Conservation (phyloP, 306 rosid genomes). For the Lathyrus aphaca region DNA sequence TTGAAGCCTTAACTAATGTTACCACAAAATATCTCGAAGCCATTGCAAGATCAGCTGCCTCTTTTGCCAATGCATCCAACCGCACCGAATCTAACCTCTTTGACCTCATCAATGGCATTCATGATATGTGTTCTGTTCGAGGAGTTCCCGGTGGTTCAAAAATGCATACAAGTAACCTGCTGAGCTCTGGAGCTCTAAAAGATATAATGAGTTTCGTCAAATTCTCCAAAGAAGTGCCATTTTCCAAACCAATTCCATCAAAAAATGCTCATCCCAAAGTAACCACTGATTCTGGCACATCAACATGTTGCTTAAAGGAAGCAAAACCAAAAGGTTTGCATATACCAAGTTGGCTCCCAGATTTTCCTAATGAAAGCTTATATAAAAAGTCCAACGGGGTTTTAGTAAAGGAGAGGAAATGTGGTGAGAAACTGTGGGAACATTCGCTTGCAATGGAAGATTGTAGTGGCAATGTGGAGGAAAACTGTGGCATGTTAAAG, state of each 20-base stretch:
- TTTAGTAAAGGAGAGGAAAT: slow-evolving; percentile 44
- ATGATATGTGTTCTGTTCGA: slow-evolving; percentile 47
- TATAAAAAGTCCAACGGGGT: slow-evolving; percentile 15
- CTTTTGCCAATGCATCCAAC: slow-evolving; percentile 51
- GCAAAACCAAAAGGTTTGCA: slow-evolving; percentile 37
- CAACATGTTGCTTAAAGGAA: not conserved
- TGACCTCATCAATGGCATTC: slow-evolving; percentile 68
- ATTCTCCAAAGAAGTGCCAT: slow-evolving; percentile 48
- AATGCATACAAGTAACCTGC: slow-evolving; percentile 39
- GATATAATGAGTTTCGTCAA: slow-evolving; percentile 53
- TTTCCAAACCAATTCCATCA: slow-evolving; percentile 54
- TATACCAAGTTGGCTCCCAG: slow-evolving; percentile 76
- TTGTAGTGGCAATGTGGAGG: slow-evolving; percentile 20
- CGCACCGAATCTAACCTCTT: slow-evolving; percentile 65
- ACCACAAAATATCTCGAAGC: slow-evolving; percentile 53
- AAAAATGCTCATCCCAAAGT: slow-evolving; percentile 26
- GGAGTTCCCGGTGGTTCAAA: slow-evolving; percentile 61
- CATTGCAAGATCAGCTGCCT: slow-evolving; percentile 52
- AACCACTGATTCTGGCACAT: slow-evolving; percentile 30
- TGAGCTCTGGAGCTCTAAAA: slow-evolving; percentile 51
- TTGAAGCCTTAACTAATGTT: slow-evolving; percentile 63
- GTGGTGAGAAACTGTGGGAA: slow-evolving; percentile 75
- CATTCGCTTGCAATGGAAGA: slow-evolving; percentile 22
- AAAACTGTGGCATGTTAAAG: not conserved
- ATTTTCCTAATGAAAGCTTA: slow-evolving; percentile 47